Percentiles rank a stretch among this genome's conserved stretches.
Conservation (phyloP, 140 eudicot species). For the Erigeron philadelphicus region DNA sequence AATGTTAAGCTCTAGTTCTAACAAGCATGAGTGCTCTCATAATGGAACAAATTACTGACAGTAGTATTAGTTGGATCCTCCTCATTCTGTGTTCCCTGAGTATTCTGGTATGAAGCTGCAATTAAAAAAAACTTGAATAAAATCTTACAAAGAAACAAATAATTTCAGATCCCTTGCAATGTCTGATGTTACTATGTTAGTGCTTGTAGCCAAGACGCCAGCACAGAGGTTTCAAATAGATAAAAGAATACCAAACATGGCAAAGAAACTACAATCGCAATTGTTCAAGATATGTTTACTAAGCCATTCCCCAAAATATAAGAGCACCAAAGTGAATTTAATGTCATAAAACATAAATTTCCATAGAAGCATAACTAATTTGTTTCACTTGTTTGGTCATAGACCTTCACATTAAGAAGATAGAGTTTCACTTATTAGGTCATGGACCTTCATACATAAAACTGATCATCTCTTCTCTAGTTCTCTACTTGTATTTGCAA, state of each 20-base stretch:
- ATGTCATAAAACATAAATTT: not conserved
- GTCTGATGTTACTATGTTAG: not conserved
- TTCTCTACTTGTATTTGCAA: not conserved
- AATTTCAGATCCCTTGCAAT: not conserved
- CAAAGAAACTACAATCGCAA: not conserved
- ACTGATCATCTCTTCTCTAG: not conserved
- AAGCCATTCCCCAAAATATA: not conserved
- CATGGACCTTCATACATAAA: not conserved
- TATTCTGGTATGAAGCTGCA: constrained; percentile 23
- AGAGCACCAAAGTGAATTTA: not conserved
- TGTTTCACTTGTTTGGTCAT: not conserved
- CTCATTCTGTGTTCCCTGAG: constrained; percentile 72
- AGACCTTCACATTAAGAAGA: not conserved
- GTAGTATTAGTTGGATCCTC: constrained; percentile 94
- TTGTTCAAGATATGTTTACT: not conserved
- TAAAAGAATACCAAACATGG: not conserved
- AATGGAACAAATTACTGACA: constrained; percentile 52
- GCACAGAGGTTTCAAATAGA: not conserved
- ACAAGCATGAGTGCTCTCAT: constrained; percentile 4
- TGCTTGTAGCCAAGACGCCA: not conserved
- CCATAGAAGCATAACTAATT: not conserved
- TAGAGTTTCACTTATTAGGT: not conserved
- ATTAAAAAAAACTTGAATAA: not conserved
- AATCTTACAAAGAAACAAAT: not conserved
- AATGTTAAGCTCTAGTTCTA: not conserved